phyloP scores from a whole-genome alignment of 257 asterid genomes.

The Solanum chilense region DNA sequence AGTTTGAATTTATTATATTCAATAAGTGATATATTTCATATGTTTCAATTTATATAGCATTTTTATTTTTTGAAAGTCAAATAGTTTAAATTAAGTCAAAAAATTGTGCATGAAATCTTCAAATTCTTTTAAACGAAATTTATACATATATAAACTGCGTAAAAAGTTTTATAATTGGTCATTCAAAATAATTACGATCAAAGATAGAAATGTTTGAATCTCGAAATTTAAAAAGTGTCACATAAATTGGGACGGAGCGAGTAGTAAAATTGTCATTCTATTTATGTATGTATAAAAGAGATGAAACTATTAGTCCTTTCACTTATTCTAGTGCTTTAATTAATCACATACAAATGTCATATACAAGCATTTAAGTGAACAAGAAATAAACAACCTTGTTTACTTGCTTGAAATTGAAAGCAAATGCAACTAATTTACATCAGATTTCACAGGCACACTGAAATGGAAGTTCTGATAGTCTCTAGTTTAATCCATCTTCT shows the following conservation, averaged over 20 bases:
- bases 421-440: neutral
- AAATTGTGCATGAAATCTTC: fast-evolving
- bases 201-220: too few relatives aligned
- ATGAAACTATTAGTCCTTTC: neutral
- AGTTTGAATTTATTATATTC: neutral
- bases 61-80: fast-evolving
- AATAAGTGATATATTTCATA: fast-evolving
- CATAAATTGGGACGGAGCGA: too few relatives aligned
- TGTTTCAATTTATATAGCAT: fast-evolving
- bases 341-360: neutral
- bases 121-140: fast-evolving
- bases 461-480: neutral
- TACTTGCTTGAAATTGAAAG: neutral
- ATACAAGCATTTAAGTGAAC: neutral
- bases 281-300: neutral
- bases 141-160: too few relatives aligned
- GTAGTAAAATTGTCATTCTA: neutral
- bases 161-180: too few relatives aligned
- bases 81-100: fast-evolving
- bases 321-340: neutral
- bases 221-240: fast-evolving
- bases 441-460: neutral
- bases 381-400: neutral
- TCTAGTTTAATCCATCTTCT: neutral
- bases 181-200: fast-evolving